Percentiles rank a stretch among this genome's conserved stretches.
These are phyloP conservation scores for Anisogramma anomala DNA, from an alignment of 2,329 filamentous ascomycete genomes.

Conservation along the genomic window DNA sequence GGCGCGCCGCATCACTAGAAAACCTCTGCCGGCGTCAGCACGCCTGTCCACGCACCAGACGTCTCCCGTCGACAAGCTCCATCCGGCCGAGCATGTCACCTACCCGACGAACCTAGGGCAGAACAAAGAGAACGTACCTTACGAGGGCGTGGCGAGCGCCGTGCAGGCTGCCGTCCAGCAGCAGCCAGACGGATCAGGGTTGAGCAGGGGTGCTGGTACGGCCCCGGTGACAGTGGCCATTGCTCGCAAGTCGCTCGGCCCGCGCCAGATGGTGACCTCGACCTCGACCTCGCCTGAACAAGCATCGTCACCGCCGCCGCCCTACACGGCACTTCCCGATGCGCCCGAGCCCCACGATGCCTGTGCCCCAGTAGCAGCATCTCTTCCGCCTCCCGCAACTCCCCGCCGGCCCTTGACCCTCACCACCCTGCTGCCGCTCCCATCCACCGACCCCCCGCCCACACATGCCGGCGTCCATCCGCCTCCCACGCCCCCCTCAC, in stretches of 20 bases:
- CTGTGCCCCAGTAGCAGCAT: too few relatives aligned
- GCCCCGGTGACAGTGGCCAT: constrained; percentile 1
- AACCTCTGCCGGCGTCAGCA: constrained; percentile 34
- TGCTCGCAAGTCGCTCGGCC: constrained; percentile 13
- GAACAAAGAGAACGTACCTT: constrained; percentile 16
- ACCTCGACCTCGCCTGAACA: too few relatives aligned
- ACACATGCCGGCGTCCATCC: not conserved
- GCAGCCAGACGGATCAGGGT: too few relatives aligned
- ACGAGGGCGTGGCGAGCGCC: too few relatives aligned
- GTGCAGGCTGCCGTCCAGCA: not conserved
- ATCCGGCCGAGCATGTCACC: not conserved
- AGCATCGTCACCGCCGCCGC: too few relatives aligned
- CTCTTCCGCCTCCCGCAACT: too few relatives aligned
- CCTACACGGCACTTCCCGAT: too few relatives aligned
- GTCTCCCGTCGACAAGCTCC: not conserved
- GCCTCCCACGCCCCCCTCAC: not conserved
- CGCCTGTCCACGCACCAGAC: constrained; percentile 10
- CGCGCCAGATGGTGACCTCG: constrained; percentile 12
- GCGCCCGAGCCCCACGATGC: not conserved
- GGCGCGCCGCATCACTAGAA: constrained; percentile 33
- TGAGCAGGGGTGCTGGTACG: too few relatives aligned
- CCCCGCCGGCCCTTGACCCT: not conserved
- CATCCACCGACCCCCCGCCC: constrained; percentile 7
- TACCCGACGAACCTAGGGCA: not conserved
- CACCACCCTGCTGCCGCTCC: not conserved